Evolutionary conservation across 257 asterid genomes (phyloP).

Genomic region (Plectranthus barbatus): DNA sequence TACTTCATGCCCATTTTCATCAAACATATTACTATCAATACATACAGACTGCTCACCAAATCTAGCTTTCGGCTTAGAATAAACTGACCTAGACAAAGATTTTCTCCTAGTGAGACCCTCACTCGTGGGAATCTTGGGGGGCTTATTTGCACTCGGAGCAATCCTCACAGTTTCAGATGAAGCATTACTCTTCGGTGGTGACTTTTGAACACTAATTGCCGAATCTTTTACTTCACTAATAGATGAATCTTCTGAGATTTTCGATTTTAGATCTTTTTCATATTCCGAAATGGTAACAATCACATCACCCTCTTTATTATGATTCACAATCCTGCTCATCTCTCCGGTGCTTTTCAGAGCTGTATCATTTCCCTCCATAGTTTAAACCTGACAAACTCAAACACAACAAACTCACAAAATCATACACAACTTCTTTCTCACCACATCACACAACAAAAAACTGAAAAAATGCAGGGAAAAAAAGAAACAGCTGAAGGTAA

Average conservation of each 20-base stretch:
- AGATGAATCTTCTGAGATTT: constrained; percentile 32
- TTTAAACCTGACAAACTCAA: constrained; percentile 12
- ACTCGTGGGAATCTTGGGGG: constrained; percentile 57
- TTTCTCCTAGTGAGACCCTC: constrained; percentile 51
- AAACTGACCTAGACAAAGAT: constrained; percentile 53
- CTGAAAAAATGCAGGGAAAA: background rate
- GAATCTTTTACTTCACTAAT: constrained; percentile 31
- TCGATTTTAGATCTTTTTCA: constrained; percentile 29
- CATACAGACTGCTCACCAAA: constrained; percentile 70
- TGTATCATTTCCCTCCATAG: constrained; percentile 32
- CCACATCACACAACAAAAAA: background rate
- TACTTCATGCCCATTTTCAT: constrained; percentile 26
- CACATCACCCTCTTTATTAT: constrained; percentile 35
- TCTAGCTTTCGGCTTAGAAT: constrained; percentile 80
- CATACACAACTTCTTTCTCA: background rate
- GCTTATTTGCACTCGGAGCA: constrained; percentile 55
- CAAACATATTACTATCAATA: constrained; percentile 39
- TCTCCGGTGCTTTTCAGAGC: constrained; percentile 30
- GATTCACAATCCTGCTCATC: constrained; percentile 50
- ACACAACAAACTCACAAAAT: background rate
- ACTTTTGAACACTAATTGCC: constrained; percentile 26
- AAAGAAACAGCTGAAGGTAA: background rate
- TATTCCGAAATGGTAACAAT: constrained; percentile 43
- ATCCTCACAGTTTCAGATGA: constrained; percentile 48
- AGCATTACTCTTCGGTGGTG: constrained; percentile 26